These are phyloP conservation scores for Aspergillus carlsbadensis DNA, from an alignment of 495 filamentous ascomycete genomes.

Conservation along the genomic window DNA sequence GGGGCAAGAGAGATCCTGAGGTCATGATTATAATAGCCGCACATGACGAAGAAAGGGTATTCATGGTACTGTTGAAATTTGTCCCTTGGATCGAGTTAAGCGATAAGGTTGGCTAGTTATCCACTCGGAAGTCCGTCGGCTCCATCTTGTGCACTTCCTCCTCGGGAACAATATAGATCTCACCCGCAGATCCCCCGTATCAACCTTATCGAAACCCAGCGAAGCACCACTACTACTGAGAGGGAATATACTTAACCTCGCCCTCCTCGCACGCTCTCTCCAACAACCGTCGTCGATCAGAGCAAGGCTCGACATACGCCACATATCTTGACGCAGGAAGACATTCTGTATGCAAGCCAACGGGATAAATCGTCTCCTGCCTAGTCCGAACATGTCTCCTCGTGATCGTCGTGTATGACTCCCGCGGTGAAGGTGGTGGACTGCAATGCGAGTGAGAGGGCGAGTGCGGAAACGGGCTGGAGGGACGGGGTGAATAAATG, in stretches of 20 bases:
- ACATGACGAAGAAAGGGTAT: background rate
- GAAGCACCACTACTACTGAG: background rate
- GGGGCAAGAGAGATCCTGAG: slow-evolving; percentile 20
- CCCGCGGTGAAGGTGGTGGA: slow-evolving; percentile 7
- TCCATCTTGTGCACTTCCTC: too few relatives aligned
- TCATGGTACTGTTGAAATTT: background rate
- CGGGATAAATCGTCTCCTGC: slow-evolving; percentile 14
- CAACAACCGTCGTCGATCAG: background rate
- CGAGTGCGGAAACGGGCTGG: background rate
- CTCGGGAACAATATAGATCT: background rate
- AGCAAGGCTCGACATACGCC: slow-evolving; percentile 12
- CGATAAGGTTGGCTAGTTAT: background rate
- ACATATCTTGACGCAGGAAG: slow-evolving; percentile 4
- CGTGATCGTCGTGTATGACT: slow-evolving; percentile 18
- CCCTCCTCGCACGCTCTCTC: slow-evolving; percentile 5
- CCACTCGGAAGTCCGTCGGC: too few relatives aligned
- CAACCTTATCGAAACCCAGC: background rate
- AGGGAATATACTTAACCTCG: slow-evolving; percentile 15
- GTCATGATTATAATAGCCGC: slow-evolving; percentile 11
- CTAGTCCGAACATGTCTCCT: slow-evolving; percentile 12
- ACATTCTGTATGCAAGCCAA: slow-evolving; percentile 5
- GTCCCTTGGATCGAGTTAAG: background rate
- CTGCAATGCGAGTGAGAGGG: background rate
- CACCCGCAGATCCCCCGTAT: background rate
- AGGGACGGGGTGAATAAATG: slow-evolving; percentile 6